Percentiles rank a stretch among this genome's conserved stretches.
Evolutionary conservation across 495 filamentous ascomycete genomes (phyloP).

Genomic region (Annulohypoxylon moriforme): DNA sequence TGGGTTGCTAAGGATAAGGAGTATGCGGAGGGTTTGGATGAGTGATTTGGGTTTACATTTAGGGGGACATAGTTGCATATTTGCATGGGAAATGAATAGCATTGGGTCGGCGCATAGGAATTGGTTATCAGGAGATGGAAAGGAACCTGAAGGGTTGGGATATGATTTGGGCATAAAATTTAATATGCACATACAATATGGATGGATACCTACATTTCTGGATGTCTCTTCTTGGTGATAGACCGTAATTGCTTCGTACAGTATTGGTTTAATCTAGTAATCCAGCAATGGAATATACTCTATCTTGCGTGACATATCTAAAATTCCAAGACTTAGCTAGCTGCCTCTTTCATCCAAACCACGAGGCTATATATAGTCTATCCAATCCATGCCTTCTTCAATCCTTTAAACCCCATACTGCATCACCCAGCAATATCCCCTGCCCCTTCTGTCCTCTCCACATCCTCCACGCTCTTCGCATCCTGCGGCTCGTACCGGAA

Average conservation of each 20-base stretch:
- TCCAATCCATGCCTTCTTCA: neutral
- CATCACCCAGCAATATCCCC: conserved; percentile 24
- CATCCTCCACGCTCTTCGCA: neutral
- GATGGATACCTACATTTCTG: neutral
- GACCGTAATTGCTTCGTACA: neutral
- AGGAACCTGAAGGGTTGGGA: neutral
- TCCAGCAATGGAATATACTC: neutral
- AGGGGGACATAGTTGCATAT: neutral
- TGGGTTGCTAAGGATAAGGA: conserved; percentile 46
- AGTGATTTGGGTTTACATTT: neutral
- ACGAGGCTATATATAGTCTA: neutral
- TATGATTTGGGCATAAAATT: neutral
- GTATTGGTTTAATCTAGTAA: neutral
- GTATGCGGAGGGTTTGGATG: conserved; percentile 8
- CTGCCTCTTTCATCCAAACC: neutral
- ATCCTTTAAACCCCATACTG: neutral
- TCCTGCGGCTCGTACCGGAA: conserved; percentile 50
- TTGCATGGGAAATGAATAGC: neutral
- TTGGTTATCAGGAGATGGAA: neutral
- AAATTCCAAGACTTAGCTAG: neutral
- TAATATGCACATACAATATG: neutral
- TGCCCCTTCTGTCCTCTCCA: conserved; percentile 4
- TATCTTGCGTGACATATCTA: neutral
- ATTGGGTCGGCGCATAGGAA: conserved; percentile 3
- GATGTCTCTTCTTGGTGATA: neutral